Evolutionary conservation across 306 rosid genomes (phyloP).

Genomic region (Boehmeria nivea): DNA sequence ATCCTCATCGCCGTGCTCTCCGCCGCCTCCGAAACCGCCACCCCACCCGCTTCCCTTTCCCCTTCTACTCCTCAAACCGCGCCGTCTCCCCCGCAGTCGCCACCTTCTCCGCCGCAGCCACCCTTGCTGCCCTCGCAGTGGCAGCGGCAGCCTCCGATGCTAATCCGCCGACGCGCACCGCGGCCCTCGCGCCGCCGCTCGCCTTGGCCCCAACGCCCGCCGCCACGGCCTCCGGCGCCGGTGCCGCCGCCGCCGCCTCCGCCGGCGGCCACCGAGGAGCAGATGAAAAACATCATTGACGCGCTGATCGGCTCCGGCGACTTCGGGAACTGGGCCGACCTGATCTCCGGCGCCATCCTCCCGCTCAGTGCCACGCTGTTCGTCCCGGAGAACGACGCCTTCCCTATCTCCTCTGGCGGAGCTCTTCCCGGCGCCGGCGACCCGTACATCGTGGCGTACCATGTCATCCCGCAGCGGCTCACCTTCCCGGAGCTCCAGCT

Average conservation of each 20-base stretch:
- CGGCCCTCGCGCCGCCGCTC: neutral
- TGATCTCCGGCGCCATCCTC: conserved; percentile 52
- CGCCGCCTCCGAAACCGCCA: neutral
- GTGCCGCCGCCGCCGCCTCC: neutral
- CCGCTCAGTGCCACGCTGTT: conserved; percentile 46
- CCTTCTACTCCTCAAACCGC: neutral
- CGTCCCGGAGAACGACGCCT: conserved; percentile 38
- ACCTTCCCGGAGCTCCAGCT: conserved; percentile 56
- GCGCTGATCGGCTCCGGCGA: conserved; percentile 61
- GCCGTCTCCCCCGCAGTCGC: neutral
- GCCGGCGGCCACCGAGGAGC: conserved; percentile 9
- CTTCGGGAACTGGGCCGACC: conserved; percentile 42
- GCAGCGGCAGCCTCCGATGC: neutral
- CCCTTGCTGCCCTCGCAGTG: neutral
- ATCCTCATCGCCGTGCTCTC: conserved; percentile 5
- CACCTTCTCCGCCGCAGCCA: neutral
- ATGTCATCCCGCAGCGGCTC: conserved; percentile 70
- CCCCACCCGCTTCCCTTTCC: neutral
- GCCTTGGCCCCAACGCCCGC: neutral
- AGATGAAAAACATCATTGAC: conserved; percentile 55
- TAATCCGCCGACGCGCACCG: neutral
- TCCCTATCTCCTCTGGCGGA: neutral
- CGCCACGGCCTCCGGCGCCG: neutral
- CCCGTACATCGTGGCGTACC: conserved; percentile 55
- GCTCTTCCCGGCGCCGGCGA: conserved; percentile 23